Evolutionary conservation across 1,139 yeast genomes (phyloP).

Genomic region (Spencermartinsiella ligniputridi): DNA sequence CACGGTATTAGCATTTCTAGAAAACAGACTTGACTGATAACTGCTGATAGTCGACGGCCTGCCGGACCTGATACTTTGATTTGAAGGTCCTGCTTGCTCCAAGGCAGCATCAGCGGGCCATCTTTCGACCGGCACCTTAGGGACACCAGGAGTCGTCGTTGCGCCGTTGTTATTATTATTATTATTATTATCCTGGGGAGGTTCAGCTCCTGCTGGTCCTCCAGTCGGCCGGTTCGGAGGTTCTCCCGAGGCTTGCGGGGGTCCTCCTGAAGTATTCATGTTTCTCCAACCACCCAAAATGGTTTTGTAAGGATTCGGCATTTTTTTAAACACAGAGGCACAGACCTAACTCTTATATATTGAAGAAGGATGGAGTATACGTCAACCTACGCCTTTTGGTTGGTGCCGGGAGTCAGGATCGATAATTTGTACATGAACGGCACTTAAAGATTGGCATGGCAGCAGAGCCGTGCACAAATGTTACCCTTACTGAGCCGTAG

Average conservation of each 20-base stretch:
- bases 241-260: not conserved
- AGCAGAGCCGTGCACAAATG: not conserved
- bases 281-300: conserved; percentile 15
- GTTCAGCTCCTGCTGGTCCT: not conserved
- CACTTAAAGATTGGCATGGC: not conserved
- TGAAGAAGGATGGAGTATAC: not conserved
- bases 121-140: not conserved
- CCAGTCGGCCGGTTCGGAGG: not conserved
- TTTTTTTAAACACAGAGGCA: conserved; percentile 1
- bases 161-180: not conserved
- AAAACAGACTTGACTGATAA: conserved; percentile 24
- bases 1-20: conserved; percentile 20
- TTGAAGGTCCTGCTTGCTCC: conserved; percentile 8
- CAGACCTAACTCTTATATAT: not conserved
- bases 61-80: conserved; percentile 15
- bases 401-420: too few species aligned
- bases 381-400: not conserved
- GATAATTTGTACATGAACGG: too few species aligned
- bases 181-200: not conserved
- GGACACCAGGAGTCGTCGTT: not conserved
- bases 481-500: too few species aligned
- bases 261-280: not conserved
- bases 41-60: conserved; percentile 19
- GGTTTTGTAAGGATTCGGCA: conserved; percentile 18
- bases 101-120: conserved; percentile 1